phyloP scores from a whole-genome alignment of 1,284 basidiomycete species.

The Dichomitus squalens region DNA sequence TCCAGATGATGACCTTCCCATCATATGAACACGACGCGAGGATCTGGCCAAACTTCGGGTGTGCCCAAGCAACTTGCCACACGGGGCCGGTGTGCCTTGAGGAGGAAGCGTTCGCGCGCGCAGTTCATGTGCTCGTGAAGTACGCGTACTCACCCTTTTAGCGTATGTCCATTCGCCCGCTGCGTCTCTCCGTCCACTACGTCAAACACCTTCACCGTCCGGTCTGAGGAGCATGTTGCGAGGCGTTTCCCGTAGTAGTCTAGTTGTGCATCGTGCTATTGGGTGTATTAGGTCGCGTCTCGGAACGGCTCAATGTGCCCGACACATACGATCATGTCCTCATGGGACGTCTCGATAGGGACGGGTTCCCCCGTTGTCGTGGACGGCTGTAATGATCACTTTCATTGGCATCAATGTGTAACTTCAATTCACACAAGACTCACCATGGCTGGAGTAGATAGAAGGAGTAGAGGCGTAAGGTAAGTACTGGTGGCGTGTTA shows the following conservation, averaged over 20 bases:
- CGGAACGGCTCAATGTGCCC: background rate
- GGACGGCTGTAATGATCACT: conserved; percentile 41
- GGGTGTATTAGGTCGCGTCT: conserved; percentile 7
- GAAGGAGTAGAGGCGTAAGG: background rate
- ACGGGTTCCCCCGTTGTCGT: conserved; percentile 66
- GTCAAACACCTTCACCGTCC: conserved; percentile 95
- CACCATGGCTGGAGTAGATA: background rate
- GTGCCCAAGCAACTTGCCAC: conserved; percentile 99
- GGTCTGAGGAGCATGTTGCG: conserved; percentile 96
- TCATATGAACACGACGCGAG: conserved; percentile 98
- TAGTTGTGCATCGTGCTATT: conserved; percentile 94
- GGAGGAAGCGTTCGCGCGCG: background rate
- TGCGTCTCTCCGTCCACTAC: conserved; percentile 85
- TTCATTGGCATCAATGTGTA: background rate
- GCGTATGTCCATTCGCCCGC: conserved; percentile 69
- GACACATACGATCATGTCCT: conserved; percentile 89
- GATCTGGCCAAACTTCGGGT: conserved; percentile 95
- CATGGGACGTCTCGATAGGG: conserved; percentile 89
- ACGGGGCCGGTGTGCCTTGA: conserved; percentile 92
- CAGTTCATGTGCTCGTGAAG: background rate
- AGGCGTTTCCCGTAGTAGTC: conserved; percentile 98
- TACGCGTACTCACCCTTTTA: conserved; percentile 72
- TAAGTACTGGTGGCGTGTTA: too few species aligned
- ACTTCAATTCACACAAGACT: background rate
- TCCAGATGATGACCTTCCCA: conserved; percentile 98